Evolutionary conservation across 352 stramenopile species (phyloP).

Genomic region (Pythium folliculosum): DNA sequence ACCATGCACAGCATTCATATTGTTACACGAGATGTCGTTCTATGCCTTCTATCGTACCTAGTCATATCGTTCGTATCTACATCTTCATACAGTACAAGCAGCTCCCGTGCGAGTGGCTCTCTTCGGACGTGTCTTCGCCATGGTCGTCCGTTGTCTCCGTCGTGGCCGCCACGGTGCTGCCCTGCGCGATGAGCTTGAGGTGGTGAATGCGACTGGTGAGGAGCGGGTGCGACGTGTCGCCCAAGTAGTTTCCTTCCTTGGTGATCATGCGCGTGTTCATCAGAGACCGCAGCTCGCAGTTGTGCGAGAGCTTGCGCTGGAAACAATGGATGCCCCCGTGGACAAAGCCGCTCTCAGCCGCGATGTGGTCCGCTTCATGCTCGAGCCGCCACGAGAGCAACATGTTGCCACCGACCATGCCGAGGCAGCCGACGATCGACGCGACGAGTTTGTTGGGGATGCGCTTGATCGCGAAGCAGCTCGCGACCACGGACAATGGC

Average conservation of each 20-base stretch:
- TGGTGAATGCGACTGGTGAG: constrained; percentile 75
- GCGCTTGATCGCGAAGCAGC: constrained; percentile 53
- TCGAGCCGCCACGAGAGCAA: constrained; percentile 80
- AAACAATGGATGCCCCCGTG: constrained; percentile 75
- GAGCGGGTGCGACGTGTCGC: constrained; percentile 74
- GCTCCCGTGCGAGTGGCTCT: constrained; percentile 23
- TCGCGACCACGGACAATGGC: constrained; percentile 59
- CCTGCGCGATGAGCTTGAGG: constrained; percentile 49
- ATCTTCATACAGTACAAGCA: constrained; percentile 37
- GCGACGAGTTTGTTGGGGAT: constrained; percentile 80
- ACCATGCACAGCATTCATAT: neutral
- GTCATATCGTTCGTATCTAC: constrained; percentile 8
- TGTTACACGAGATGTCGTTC: constrained; percentile 8
- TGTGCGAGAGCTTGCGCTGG: constrained; percentile 70
- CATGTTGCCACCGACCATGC: constrained; percentile 56
- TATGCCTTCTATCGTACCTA: constrained; percentile 15
- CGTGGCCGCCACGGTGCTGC: constrained; percentile 13
- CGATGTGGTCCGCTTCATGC: constrained; percentile 78
- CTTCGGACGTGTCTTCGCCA: neutral
- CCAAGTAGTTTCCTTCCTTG: constrained; percentile 78
- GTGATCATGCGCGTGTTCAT: constrained; percentile 76
- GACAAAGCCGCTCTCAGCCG: constrained; percentile 65
- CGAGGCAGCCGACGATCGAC: constrained; percentile 42
- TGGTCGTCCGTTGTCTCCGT: neutral
- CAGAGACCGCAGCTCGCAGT: constrained; percentile 65